Evolutionary conservation across 805 yeast species (phyloP).

Genomic region (Wickerhamiella allomyrinae): DNA sequence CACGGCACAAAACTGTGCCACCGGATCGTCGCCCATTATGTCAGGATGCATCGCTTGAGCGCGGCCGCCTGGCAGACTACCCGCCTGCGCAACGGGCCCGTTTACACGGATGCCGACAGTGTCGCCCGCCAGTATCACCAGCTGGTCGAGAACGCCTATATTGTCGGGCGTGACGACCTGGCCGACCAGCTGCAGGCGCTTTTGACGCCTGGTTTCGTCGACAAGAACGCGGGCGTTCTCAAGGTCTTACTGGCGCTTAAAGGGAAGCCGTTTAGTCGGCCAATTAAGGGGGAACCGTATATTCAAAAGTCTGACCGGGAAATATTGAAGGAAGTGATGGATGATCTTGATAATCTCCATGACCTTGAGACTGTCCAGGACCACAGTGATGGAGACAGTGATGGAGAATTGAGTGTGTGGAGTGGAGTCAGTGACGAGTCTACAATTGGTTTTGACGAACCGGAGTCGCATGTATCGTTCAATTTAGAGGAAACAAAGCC

Average conservation of each 20-base stretch:
- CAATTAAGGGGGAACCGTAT: no score
- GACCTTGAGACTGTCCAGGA: background rate
- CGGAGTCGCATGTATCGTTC: no score
- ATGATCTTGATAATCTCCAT: background rate
- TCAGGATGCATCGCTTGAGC: background rate
- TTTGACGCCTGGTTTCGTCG: slow-evolving; percentile 12
- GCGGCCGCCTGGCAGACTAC: slow-evolving; percentile 7
- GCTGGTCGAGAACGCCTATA: slow-evolving; percentile 19
- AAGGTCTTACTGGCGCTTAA: slow-evolving; percentile 13
- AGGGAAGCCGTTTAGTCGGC: background rate
- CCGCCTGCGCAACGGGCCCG: slow-evolving; percentile 6
- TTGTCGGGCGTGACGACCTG: slow-evolving; percentile 21
- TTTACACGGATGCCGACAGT: slow-evolving; percentile 7
- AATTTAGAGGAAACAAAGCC: no score
- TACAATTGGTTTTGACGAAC: no score
- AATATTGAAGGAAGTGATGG: background rate
- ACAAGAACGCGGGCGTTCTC: slow-evolving; percentile 13
- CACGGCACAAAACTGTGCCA: slow-evolving; percentile 68
- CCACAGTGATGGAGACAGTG: background rate
- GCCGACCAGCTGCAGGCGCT: slow-evolving; percentile 17
- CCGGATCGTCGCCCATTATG: slow-evolving; percentile 21
- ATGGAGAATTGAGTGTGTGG: no score
- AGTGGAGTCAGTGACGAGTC: no score
- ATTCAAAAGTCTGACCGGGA: background rate
- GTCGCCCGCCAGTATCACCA: slow-evolving; percentile 14